Evolutionary conservation across 2,329 filamentous ascomycete genomes (phyloP).

Genomic region (Akanthomyces lecanii): DNA sequence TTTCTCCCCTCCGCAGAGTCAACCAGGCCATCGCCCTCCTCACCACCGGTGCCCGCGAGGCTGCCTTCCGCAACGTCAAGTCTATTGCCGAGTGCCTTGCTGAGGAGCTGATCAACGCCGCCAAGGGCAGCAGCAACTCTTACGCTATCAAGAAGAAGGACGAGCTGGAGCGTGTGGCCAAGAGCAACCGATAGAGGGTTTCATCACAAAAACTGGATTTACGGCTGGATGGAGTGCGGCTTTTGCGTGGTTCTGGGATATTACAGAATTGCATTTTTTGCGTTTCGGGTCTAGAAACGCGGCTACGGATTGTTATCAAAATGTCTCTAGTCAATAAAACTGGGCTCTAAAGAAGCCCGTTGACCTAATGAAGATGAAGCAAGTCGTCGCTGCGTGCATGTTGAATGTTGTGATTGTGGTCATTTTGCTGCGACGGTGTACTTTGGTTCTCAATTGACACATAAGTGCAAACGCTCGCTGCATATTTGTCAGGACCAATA

Average conservation of each 20-base stretch:
- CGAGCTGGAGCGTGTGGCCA: constrained; percentile 99
- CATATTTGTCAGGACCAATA: too few species aligned
- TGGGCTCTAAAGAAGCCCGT: constrained; percentile 29
- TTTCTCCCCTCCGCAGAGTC: constrained; percentile 97
- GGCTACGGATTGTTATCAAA: constrained; percentile 39
- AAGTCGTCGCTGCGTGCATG: not conserved
- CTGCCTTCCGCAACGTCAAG: constrained; percentile 99
- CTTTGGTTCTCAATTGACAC: too few species aligned
- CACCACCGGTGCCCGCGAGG: constrained; percentile 98
- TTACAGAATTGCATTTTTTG: constrained; percentile 45
- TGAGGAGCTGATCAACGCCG: constrained; percentile 99
- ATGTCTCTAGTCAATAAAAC: constrained; percentile 43
- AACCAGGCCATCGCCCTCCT: constrained; percentile 99
- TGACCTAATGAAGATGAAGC: constrained; percentile 5
- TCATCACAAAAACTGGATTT: constrained; percentile 21
- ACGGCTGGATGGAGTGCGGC: constrained; percentile 36
- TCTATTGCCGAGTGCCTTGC: constrained; percentile 98
- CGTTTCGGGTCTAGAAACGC: constrained; percentile 43
- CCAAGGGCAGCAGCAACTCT: constrained; percentile 99
- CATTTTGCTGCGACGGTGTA: not conserved
- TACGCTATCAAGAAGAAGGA: constrained; percentile 99
- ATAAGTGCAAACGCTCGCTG: too few species aligned
- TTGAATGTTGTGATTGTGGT: not conserved
- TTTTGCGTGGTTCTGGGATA: constrained; percentile 43
- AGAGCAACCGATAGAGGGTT: constrained; percentile 95